A percentile compares a stretch with the other conserved stretches of the same genome.
Evolutionary conservation across 495 filamentous ascomycete species (phyloP).

Genomic region (Peziza echinospora): DNA sequence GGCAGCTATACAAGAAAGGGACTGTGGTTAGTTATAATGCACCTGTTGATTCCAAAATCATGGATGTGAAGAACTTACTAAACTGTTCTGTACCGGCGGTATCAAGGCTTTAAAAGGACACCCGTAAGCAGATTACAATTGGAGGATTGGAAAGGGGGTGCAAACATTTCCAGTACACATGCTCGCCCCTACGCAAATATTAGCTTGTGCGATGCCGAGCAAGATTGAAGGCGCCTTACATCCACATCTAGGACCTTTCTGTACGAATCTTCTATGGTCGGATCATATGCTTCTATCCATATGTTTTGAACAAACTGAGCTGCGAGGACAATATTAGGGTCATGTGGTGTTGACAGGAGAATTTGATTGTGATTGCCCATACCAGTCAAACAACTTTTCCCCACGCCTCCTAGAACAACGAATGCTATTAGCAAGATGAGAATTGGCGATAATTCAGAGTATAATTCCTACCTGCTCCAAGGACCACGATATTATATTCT

Average conservation of each 20-base stretch:
- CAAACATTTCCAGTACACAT: conserved; percentile 87
- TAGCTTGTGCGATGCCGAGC: conserved; percentile 1
- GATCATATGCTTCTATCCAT: conserved; percentile 98
- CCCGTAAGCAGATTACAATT: no score
- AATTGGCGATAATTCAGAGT: no score
- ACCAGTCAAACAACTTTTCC: conserved; percentile 97
- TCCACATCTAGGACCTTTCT: conserved; percentile 85
- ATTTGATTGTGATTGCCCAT: conserved; percentile 23
- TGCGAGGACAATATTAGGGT: conserved; percentile 21
- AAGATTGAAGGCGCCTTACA: conserved; percentile 31
- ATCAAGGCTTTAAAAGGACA: conserved; percentile 49
- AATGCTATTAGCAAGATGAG: no score
- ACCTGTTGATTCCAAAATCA: conserved; percentile 22
- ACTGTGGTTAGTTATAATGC: conserved; percentile 12
- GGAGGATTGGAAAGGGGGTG: conserved; percentile 2
- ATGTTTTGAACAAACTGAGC: conserved; percentile 98
- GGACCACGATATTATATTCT: conserved; percentile 82
- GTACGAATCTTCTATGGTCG: conserved; percentile 96
- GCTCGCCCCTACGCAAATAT: conserved; percentile 50
- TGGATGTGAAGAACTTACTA: conserved; percentile 43
- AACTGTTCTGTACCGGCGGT: conserved; percentile 98
- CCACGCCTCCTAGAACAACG: conserved; percentile 55
- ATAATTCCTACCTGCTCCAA: conserved; percentile 63
- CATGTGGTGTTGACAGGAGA: no score
- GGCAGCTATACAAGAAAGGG: conserved; percentile 28